Evolutionary conservation across 257 asterid species (phyloP).

Genomic region (Solanum sejunctum): DNA sequence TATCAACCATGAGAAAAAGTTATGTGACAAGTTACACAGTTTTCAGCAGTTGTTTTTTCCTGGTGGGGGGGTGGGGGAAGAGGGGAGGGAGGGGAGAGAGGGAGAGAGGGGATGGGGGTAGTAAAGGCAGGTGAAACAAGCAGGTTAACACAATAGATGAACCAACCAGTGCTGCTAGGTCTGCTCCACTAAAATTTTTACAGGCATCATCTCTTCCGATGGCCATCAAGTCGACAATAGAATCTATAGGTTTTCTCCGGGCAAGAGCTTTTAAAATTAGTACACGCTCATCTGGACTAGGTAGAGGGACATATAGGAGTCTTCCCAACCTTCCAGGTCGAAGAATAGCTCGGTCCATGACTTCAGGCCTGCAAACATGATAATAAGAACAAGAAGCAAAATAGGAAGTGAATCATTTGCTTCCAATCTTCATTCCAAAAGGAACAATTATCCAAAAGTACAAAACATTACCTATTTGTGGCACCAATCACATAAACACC

Average conservation of each 20-base stretch:
- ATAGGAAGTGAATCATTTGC: not conserved
- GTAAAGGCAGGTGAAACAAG: not conserved
- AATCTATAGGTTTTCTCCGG: slow-evolving; percentile 50
- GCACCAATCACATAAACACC: slow-evolving; percentile 88
- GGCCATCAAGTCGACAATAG: slow-evolving; percentile 52
- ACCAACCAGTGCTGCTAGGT: slow-evolving; percentile 59
- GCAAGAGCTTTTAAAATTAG: slow-evolving; percentile 64
- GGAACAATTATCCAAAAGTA: not conserved
- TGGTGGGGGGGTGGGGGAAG: not conserved
- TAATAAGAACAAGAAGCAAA: slow-evolving; percentile 1
- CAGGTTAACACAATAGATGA: not conserved
- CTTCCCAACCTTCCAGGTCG: slow-evolving; percentile 84
- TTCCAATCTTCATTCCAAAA: not conserved
- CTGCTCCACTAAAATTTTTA: slow-evolving; percentile 77
- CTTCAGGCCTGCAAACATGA: slow-evolving; percentile 54
- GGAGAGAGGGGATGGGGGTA: no score
- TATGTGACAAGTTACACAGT: not conserved
- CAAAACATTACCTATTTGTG: slow-evolving; percentile 55
- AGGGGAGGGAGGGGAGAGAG: not conserved
- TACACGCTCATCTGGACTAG: slow-evolving; percentile 74
- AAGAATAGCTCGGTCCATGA: slow-evolving; percentile 69
- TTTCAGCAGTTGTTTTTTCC: not conserved
- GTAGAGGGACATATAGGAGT: slow-evolving; percentile 71
- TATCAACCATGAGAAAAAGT: not conserved
- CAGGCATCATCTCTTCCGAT: slow-evolving; percentile 45